These are phyloP conservation scores for Neoboletus magnificus DNA, from an alignment of 768 basidiomycete species.

Conservation along the genomic window DNA sequence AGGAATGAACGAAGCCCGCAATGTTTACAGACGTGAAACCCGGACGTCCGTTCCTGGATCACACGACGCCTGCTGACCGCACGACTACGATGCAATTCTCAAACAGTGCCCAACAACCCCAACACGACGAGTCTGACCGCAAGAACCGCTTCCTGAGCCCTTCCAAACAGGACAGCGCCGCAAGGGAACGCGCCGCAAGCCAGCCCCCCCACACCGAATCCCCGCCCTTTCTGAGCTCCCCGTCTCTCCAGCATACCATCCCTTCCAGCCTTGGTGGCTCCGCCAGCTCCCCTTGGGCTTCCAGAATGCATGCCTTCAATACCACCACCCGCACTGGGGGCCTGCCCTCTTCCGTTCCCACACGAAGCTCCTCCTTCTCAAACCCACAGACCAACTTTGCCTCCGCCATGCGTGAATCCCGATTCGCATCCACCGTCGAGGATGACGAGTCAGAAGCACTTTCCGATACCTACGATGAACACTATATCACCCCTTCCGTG, in stretches of 20 bases:
- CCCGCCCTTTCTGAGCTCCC: slow-evolving; percentile 47
- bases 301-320: slow-evolving; percentile 44
- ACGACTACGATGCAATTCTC: slow-evolving; percentile 33
- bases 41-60: slow-evolving; percentile 12
- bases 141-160: slow-evolving; percentile 55
- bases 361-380: slow-evolving; percentile 69
- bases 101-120: slow-evolving; percentile 30
- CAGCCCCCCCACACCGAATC: slow-evolving; percentile 61
- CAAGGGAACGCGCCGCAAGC: slow-evolving; percentile 64
- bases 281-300: slow-evolving; percentile 38
- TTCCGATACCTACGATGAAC: slow-evolving; percentile 62
- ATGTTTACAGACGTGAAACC: background rate
- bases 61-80: slow-evolving; percentile 5
- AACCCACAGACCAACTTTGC: slow-evolving; percentile 54
- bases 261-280: slow-evolving; percentile 45
- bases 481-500: slow-evolving; percentile 44
- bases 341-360: slow-evolving; percentile 54
- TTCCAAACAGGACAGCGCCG: slow-evolving; percentile 37
- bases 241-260: slow-evolving; percentile 49
- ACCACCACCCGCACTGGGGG: slow-evolving; percentile 33
- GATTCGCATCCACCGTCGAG: slow-evolving; percentile 77
- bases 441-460: slow-evolving; percentile 72
- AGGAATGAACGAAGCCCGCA: background rate
- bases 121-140: slow-evolving; percentile 53
- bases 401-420: slow-evolving; percentile 61